Evolutionary conservation across 257 asterid genomes (phyloP), one percentile per base, ranked within the genome.

Genomic region (Lithospermum erythrorhizon): DNA sequence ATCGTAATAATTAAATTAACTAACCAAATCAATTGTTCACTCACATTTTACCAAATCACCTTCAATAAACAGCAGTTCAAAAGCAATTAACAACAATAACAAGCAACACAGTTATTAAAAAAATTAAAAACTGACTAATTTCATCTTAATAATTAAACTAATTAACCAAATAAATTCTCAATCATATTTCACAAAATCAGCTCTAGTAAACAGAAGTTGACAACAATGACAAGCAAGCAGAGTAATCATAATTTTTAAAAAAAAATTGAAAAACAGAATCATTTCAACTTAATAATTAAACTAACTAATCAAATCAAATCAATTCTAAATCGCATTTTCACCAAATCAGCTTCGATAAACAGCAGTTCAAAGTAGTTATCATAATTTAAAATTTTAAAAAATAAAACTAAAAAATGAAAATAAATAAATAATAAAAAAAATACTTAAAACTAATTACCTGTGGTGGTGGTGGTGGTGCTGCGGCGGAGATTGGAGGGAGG

Each of bases 401-500:
- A 4, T 2, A 18, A 52, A 10, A 14, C 0, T 6, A 18, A 52
- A 19, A 17, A 21, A 5, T 35, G 1, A 35, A 7, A 6, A 3
- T 6, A n/a, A 2, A 16, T 21, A 9, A 4, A 53, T n/a, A 21
- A 19, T 30, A 17, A 67, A 61, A 6, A 45, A 18, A 6, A n/a
- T n/a, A 54, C 17, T 37, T 5, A 18, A 5, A 1, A 45, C 55
- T 70, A 76, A 86, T 74, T 55, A 90, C 98, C 91, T 67, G 90
- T 79, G 70, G 74, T 87, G 18, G 76, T 61, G 63, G 68, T 78
- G 53, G 78, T 35, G 78, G 76, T 80, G 75, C 91, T 83, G 68
- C 98, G 95, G 75, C 98, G 98, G 57, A 68, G 76, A 75, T 72
- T 79, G 17, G 80, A 75, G 68, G 86, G 72, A 32, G 86, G 78